Conservation (phyloP, 2,329 filamentous ascomycete species). For the Dactylellina haptotyla region DNA sequence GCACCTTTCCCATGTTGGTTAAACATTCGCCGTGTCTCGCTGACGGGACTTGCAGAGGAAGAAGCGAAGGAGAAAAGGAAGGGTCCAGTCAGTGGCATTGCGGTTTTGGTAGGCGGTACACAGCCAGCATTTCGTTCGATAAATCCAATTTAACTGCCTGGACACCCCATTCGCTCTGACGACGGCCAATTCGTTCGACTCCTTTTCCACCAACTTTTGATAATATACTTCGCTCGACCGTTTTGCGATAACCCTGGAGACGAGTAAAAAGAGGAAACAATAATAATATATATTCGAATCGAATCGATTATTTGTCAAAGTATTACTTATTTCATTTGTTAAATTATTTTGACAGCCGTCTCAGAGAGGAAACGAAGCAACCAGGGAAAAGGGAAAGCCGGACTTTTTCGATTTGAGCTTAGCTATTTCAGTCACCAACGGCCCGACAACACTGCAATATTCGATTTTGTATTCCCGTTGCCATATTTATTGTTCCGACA, state of each 20-base stretch:
- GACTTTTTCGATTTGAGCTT: background rate
- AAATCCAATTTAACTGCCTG: constrained; percentile 36
- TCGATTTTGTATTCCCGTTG: background rate
- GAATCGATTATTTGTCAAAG: background rate
- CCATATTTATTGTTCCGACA: constrained; percentile 5
- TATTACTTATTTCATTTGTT: no score
- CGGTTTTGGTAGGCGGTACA: constrained; percentile 51
- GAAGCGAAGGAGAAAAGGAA: constrained; percentile 6
- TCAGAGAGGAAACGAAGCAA: background rate
- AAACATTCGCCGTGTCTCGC: background rate
- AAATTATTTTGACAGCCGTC: constrained; percentile 11
- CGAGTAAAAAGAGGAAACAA: constrained; percentile 1
- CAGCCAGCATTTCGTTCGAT: no score
- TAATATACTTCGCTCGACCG: background rate
- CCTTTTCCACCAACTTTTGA: constrained; percentile 20
- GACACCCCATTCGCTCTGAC: constrained; percentile 5
- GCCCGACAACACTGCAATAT: constrained; percentile 2
- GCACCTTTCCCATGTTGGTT: constrained; percentile 26
- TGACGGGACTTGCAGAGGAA: constrained; percentile 13
- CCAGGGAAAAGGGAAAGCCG: background rate
- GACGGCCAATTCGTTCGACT: constrained; percentile 21
- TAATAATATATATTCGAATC: background rate
- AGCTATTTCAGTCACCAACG: background rate
- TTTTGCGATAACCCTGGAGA: constrained; percentile 7
- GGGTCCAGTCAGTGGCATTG: background rate